These are phyloP conservation scores for Kingdonia uniflora DNA, from an alignment of 164 flowering plant genomes.

Conservation along the genomic window DNA sequence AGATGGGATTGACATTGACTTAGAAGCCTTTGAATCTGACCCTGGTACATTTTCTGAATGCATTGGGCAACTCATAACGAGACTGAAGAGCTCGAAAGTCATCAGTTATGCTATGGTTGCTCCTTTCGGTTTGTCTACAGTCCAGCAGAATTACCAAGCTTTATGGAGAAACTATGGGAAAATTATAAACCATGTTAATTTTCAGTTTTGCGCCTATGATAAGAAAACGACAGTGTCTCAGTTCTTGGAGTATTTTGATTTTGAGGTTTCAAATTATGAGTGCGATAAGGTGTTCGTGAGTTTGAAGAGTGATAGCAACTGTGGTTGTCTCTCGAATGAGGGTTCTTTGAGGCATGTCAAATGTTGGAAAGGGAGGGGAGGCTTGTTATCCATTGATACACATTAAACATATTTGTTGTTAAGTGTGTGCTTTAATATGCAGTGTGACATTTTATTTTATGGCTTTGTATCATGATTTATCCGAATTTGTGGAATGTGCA, in stretches of 20 bases:
- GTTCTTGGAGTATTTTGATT: constrained; percentile 22
- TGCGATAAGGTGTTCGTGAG: constrained; percentile 36
- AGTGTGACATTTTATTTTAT: too few relatives aligned
- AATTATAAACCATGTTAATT: constrained; percentile 45
- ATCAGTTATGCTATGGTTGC: constrained; percentile 42
- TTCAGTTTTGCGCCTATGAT: constrained; percentile 46
- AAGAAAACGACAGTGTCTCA: constrained; percentile 31
- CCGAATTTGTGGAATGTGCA: too few relatives aligned
- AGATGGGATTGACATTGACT: constrained; percentile 44
- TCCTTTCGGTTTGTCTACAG: constrained; percentile 30
- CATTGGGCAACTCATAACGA: constrained; percentile 27
- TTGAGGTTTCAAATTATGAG: constrained; percentile 25
- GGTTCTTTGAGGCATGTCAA: constrained; percentile 40
- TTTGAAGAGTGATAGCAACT: constrained; percentile 23
- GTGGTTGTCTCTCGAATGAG: constrained; percentile 32
- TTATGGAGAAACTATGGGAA: constrained; percentile 34
- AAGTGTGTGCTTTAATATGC: too few relatives aligned
- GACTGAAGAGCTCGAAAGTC: constrained; percentile 19
- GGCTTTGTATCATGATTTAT: too few relatives aligned
- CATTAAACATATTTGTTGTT: too few relatives aligned
- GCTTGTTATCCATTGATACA: too few relatives aligned
- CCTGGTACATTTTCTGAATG: constrained; percentile 35
- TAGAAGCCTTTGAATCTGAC: constrained; percentile 32
- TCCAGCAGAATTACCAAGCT: constrained; percentile 30
- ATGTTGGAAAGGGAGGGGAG: constrained; percentile 19